These are phyloP conservation scores for Linderina pennispora DNA, from an alignment of 192 early-diverging fungal species.

Conservation along the genomic window DNA sequence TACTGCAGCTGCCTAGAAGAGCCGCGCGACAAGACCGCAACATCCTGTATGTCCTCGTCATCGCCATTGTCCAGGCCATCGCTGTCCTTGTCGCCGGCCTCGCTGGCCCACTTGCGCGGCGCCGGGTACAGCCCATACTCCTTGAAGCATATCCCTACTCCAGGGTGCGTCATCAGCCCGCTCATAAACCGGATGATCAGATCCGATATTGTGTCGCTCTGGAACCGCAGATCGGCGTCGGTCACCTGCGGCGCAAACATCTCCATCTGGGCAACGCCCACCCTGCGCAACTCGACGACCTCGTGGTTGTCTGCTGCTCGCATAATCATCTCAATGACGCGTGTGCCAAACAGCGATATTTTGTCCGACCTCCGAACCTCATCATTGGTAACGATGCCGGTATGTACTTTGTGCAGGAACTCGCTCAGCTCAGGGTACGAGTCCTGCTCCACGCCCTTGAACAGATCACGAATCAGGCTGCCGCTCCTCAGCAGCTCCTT, in stretches of 20 bases:
- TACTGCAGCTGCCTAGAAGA: conserved; percentile 13
- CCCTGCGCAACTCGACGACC: conserved; percentile 4
- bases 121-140: conserved; percentile 40
- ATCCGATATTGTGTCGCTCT: conserved; percentile 25
- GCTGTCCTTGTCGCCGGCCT: neutral
- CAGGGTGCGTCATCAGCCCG: conserved; percentile 40
- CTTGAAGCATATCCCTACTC: conserved; percentile 38
- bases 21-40: conserved; percentile 8
- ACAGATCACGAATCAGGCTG: conserved; percentile 16
- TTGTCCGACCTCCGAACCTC: conserved; percentile 18
- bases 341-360: conserved; percentile 21
- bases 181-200: conserved; percentile 33
- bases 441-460: conserved; percentile 26
- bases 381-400: conserved; percentile 21
- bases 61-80: neutral
- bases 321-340: conserved; percentile 23
- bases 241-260: conserved; percentile 6
- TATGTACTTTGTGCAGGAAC: conserved; percentile 16
- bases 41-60: conserved; percentile 9
- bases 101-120: conserved; percentile 3
- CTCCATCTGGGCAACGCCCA: conserved; percentile 13
- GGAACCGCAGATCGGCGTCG: too few relatives aligned
- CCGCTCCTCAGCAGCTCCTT: conserved; percentile 23
- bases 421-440: conserved; percentile 33
- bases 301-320: conserved; percentile 14